Percentiles rank a stretch among this genome's conserved stretches.
phyloP scores from a whole-genome alignment of 2,329 filamentous ascomycete species.

The Huntiella abstrusa region DNA sequence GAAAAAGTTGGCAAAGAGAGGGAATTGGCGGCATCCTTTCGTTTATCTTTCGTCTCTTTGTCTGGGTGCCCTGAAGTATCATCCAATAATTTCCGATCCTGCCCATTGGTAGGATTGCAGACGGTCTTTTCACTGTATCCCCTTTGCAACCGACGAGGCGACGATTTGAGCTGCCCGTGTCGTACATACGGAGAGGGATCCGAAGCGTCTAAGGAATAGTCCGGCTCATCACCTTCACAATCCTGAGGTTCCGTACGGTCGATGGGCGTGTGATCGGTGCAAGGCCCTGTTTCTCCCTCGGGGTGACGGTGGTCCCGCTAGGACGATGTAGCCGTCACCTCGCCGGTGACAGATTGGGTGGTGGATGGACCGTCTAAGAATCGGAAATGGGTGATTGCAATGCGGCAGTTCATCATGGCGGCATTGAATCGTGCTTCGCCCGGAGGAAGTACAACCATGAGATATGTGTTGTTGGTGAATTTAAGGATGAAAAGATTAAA shows the following conservation, averaged over 20 bases:
- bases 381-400: constrained; percentile 67
- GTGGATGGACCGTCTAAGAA: constrained; percentile 33
- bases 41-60: too few relatives aligned
- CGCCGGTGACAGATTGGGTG: constrained; percentile 3
- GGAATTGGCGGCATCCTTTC: too few relatives aligned
- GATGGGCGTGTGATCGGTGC: neutral
- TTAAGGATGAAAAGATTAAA: constrained; percentile 93
- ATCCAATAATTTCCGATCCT: too few relatives aligned
- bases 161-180: too few relatives aligned
- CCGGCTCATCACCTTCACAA: neutral
- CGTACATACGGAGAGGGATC: too few relatives aligned
- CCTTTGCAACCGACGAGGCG: too few relatives aligned
- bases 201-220: too few relatives aligned
- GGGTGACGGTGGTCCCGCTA: constrained; percentile 9
- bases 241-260: neutral
- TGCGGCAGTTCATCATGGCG: constrained; percentile 74
- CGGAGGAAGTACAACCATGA: constrained; percentile 78
- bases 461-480: constrained; percentile 93
- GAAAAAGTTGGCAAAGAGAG: too few relatives aligned
- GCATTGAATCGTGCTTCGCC: constrained; percentile 84
- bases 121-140: too few relatives aligned
- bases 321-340: constrained; percentile 6
- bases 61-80: too few relatives aligned
- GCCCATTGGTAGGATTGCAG: too few relatives aligned
- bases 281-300: neutral